These are phyloP conservation scores for Scytalidium sp. DNA, from an alignment of 2,329 filamentous ascomycete species.

Conservation along the genomic window DNA sequence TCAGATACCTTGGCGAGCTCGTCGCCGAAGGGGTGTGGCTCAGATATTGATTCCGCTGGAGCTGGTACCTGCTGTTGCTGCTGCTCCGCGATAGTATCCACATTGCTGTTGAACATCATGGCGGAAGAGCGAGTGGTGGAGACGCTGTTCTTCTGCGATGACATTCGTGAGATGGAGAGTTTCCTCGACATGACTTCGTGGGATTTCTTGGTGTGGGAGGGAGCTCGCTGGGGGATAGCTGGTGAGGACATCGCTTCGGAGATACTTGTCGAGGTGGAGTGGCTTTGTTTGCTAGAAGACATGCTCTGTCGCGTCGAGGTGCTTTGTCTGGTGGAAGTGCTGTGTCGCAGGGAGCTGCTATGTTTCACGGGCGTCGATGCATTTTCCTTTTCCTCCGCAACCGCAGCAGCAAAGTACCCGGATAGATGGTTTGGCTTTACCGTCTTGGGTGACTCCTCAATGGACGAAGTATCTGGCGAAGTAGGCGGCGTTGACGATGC, in stretches of 20 bases:
- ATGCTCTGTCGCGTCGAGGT: background rate
- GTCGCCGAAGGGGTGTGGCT: constrained; percentile 76
- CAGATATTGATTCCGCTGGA: constrained; percentile 23
- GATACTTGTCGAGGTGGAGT: constrained; percentile 57
- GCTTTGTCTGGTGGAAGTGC: background rate
- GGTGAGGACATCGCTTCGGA: constrained; percentile 60
- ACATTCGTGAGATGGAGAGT: constrained; percentile 60
- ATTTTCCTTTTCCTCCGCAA: background rate
- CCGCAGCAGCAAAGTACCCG: constrained; percentile 52
- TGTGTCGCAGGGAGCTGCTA: background rate
- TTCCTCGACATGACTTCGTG: constrained; percentile 72
- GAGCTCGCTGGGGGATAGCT: constrained; percentile 71
- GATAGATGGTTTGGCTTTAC: constrained; percentile 65
- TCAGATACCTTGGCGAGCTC: constrained; percentile 92
- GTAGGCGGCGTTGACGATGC: constrained; percentile 36
- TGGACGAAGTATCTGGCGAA: constrained; percentile 42
- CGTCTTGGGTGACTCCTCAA: constrained; percentile 40
- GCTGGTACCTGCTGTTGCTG: constrained; percentile 13
- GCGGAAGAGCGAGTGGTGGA: constrained; percentile 53
- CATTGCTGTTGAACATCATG: constrained; percentile 24
- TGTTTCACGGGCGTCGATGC: background rate
- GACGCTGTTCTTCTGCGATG: constrained; percentile 56
- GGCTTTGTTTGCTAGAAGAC: background rate
- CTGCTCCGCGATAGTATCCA: constrained; percentile 27
- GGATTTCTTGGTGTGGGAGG: constrained; percentile 86